These are phyloP conservation scores for Claviceps digitariae DNA, from an alignment of 2,329 filamentous ascomycete genomes.

Conservation along the genomic window DNA sequence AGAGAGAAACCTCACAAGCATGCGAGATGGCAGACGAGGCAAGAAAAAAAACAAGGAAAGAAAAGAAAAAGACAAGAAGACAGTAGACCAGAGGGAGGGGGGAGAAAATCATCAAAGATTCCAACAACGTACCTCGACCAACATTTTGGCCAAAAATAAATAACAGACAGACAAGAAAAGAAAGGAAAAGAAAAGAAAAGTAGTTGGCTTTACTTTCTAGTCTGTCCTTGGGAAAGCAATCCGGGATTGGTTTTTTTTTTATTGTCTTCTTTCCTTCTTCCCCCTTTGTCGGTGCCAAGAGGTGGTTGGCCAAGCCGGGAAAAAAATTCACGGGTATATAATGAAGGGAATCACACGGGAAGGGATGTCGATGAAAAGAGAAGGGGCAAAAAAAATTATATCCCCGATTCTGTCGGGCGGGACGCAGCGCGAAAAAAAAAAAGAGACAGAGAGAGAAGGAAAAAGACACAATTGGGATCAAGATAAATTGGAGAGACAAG, in stretches of 20 bases:
- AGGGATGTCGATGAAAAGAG: neutral
- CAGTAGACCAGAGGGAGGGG: neutral
- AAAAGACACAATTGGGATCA: neutral
- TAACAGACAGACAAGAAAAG: neutral
- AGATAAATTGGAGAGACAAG: neutral
- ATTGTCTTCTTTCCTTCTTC: neutral
- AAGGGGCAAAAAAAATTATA: neutral
- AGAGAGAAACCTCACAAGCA: neutral
- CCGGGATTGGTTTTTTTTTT: conserved; percentile 2
- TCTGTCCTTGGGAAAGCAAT: neutral
- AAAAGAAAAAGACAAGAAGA: neutral
- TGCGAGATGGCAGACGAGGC: neutral
- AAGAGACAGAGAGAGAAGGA: neutral
- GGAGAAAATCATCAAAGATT: neutral
- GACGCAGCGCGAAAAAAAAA: neutral
- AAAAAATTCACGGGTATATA: neutral
- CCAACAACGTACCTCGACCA: conserved; percentile 22
- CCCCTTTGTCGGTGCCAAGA: conserved; percentile 4
- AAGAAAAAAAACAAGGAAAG: neutral
- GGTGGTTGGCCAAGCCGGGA: neutral
- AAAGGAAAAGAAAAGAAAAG: neutral
- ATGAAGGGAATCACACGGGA: neutral
- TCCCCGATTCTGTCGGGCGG: neutral
- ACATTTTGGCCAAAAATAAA: conserved; percentile 13
- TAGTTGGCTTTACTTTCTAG: conserved; percentile 9